Conservation (phyloP, 495 filamentous ascomycete genomes). For the Pyronema omphalodes region DNA sequence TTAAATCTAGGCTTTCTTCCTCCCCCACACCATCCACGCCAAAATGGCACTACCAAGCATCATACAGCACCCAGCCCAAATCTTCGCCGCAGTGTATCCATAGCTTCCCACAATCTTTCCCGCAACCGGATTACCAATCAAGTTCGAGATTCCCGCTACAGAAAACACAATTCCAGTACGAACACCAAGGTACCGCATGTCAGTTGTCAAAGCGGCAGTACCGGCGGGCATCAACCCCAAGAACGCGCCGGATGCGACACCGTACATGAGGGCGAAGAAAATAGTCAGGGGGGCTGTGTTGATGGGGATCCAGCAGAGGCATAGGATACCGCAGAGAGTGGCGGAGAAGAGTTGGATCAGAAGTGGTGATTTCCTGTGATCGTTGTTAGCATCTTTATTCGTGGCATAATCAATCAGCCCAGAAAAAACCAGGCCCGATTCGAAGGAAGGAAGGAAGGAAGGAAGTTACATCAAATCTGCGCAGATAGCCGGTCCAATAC, state of each 20-base stretch:
- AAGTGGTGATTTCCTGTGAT: background rate
- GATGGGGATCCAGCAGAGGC: background rate
- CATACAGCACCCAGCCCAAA: too few relatives aligned
- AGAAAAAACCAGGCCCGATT: too few relatives aligned
- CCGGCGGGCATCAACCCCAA: background rate
- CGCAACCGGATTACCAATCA: background rate
- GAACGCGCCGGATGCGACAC: background rate
- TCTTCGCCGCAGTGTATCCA: too few relatives aligned
- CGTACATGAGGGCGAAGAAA: background rate
- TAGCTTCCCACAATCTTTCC: background rate
- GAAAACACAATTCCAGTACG: background rate
- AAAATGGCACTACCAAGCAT: too few relatives aligned
- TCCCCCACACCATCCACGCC: too few relatives aligned
- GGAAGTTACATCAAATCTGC: slow-evolving; percentile 30
- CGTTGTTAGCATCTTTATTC: background rate
- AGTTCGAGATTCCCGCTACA: background rate
- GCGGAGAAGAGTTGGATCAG: background rate
- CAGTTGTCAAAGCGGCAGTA: background rate
- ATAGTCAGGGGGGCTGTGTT: background rate
- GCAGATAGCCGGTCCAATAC: slow-evolving; percentile 40
- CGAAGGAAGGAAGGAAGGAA: background rate
- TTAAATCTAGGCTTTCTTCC: too few relatives aligned
- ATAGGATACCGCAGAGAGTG: background rate
- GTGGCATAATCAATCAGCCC: too few relatives aligned
- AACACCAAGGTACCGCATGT: background rate